phyloP scores from a whole-genome alignment of 2,329 filamentous ascomycete species.

The Fusarium brachygibbosum region DNA sequence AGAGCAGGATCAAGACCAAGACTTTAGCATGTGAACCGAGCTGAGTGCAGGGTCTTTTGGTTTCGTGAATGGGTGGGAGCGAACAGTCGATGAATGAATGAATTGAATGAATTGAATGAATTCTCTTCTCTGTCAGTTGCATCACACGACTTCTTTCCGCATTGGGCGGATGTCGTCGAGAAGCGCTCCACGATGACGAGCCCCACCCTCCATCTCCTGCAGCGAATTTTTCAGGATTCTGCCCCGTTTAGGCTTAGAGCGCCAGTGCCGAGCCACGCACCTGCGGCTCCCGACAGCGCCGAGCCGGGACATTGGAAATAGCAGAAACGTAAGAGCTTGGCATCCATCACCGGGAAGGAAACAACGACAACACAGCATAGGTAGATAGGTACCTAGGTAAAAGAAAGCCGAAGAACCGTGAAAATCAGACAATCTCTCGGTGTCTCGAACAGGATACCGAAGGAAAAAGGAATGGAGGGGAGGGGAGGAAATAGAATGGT shows the following conservation, averaged over 20 bases:
- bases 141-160: slow-evolving; percentile 45
- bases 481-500: slow-evolving; percentile 1
- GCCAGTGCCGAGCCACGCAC: slow-evolving; percentile 22
- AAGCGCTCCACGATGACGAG: slow-evolving; percentile 3
- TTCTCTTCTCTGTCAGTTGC: not conserved
- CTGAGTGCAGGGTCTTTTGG: slow-evolving; percentile 12
- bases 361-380: not conserved
- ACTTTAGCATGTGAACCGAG: slow-evolving; percentile 20
- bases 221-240: slow-evolving; percentile 27
- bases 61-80: not conserved
- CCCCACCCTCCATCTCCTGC: slow-evolving; percentile 21
- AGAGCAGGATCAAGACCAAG: not conserved
- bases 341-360: slow-evolving; percentile 13
- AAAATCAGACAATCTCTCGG: slow-evolving; percentile 17
- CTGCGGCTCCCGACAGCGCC: slow-evolving; percentile 38
- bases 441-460: slow-evolving; percentile 42
- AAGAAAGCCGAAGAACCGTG: not conserved
- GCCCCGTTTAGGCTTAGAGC: slow-evolving; percentile 23
- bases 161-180: slow-evolving; percentile 36
- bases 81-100: not conserved
- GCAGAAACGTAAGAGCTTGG: slow-evolving; percentile 31
- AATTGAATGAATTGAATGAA: not conserved
- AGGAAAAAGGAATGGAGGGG: slow-evolving; percentile 6
- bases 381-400: no score
- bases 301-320: slow-evolving; percentile 40